Evolutionary conservation across 2,329 filamentous ascomycete species (phyloP).

Genomic region (Colletotrichum tofieldiae): DNA sequence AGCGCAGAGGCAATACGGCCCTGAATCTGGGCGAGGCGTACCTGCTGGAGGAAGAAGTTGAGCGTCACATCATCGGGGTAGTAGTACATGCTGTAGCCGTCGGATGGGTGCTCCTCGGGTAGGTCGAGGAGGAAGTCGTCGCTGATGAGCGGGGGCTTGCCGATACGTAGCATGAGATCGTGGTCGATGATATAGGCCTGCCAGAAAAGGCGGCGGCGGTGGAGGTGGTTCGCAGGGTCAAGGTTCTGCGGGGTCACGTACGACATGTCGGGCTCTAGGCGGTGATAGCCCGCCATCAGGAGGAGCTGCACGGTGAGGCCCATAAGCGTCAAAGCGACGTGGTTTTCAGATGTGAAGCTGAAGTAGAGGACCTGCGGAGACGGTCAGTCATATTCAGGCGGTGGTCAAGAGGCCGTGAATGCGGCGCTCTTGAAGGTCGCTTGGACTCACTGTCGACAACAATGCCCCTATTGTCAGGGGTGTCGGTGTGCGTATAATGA

Average conservation of each 20-base stretch:
- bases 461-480: slow-evolving; percentile 31
- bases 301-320: slow-evolving; percentile 27
- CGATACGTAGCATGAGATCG: slow-evolving; percentile 32
- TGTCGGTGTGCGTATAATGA: slow-evolving; percentile 26
- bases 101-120: slow-evolving; percentile 36
- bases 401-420: background rate
- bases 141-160: slow-evolving; percentile 37
- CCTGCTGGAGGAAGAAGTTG: slow-evolving; percentile 39
- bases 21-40: slow-evolving; percentile 37
- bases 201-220: slow-evolving; percentile 35
- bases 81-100: slow-evolving; percentile 36
- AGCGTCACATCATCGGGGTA: slow-evolving; percentile 33
- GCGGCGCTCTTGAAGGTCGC: background rate
- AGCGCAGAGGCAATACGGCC: slow-evolving; percentile 18
- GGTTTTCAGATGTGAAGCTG: slow-evolving; percentile 33
- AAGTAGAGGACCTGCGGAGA: slow-evolving; percentile 24
- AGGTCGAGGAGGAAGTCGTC: slow-evolving; percentile 39
- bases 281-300: slow-evolving; percentile 36
- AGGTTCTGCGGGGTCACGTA: background rate
- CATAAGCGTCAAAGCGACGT: slow-evolving; percentile 21
- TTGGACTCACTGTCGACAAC: slow-evolving; percentile 21
- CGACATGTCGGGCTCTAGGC: background rate
- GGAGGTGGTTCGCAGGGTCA: slow-evolving; percentile 7
- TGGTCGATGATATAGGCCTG: slow-evolving; percentile 34
- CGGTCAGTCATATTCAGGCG: background rate